Evolutionary conservation across 768 basidiomycete species (phyloP).

Genomic region (Trametes cingulata): DNA sequence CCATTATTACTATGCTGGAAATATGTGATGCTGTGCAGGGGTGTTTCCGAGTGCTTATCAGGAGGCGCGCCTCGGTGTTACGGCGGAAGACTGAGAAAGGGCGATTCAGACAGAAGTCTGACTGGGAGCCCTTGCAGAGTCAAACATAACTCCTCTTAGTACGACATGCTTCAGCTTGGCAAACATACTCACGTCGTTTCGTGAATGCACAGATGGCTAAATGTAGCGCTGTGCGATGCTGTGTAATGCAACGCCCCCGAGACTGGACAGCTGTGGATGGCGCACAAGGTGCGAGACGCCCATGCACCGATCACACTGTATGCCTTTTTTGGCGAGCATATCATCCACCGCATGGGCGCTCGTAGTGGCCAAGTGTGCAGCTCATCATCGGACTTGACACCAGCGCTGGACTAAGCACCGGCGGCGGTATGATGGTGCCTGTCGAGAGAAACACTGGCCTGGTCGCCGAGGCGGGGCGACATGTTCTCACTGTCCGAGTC

Average conservation of each 20-base stretch:
- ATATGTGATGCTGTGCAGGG: not conserved
- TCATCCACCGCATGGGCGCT: not conserved
- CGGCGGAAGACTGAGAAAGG: too few species aligned
- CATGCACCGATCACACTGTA: not conserved
- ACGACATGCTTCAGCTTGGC: too few species aligned
- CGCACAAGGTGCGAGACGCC: conserved; percentile 1
- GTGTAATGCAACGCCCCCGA: not conserved
- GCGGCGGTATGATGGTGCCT: conserved; percentile 10
- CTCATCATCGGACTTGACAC: conserved; percentile 3
- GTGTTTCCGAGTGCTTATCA: too few species aligned
- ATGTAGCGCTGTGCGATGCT: not conserved
- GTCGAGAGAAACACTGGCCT: not conserved
- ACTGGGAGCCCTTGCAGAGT: too few species aligned
- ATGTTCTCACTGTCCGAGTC: too few species aligned
- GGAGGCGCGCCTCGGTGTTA: too few species aligned
- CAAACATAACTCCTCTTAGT: too few species aligned
- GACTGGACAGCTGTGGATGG: not conserved
- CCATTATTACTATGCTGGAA: conserved; percentile 46
- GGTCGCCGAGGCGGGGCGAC: too few species aligned
- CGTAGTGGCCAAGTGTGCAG: not conserved
- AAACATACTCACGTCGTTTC: too few species aligned
- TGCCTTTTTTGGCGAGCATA: conserved; percentile 1
- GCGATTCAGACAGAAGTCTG: too few species aligned
- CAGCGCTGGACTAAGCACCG: not conserved
- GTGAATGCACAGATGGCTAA: not conserved